Conservation (phyloP, 2,329 filamentous ascomycete species). For the Colletotrichum magnum region DNA sequence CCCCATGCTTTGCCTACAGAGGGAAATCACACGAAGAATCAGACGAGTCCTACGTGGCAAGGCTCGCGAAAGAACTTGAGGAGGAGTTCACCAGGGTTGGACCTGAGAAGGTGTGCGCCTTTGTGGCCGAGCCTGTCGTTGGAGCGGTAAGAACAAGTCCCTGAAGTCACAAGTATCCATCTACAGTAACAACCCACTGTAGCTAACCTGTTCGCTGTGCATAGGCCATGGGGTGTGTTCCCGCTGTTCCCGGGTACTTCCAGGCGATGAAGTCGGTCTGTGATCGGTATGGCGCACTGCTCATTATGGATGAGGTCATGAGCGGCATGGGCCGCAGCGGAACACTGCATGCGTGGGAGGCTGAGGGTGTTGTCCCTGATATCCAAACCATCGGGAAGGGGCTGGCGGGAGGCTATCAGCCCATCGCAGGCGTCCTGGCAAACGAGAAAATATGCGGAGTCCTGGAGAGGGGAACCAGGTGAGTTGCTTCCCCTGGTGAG, state of each 20-base stretch:
- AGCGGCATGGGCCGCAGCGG: constrained; percentile 34
- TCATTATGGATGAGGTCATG: constrained; percentile 72
- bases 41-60: constrained; percentile 70
- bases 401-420: constrained; percentile 68
- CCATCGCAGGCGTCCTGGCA: constrained; percentile 68
- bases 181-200: neutral
- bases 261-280: constrained; percentile 74
- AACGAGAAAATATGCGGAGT: constrained; percentile 63
- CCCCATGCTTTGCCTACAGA: constrained; percentile 77
- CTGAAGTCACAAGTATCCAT: neutral
- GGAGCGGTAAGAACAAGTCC: constrained; percentile 69
- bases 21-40: constrained; percentile 65
- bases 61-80: constrained; percentile 76
- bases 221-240: constrained; percentile 74
- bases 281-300: constrained; percentile 73
- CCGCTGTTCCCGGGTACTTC: constrained; percentile 74
- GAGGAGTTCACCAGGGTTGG: constrained; percentile 75
- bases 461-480: constrained; percentile 61
- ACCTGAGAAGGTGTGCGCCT: constrained; percentile 76
- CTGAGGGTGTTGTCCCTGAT: constrained; percentile 60
- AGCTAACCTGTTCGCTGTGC: no score
- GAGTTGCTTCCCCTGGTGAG: constrained; percentile 34
- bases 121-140: constrained; percentile 82
- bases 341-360: constrained; percentile 33
- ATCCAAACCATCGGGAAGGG: constrained; percentile 73